Evolutionary conservation across 169 alveolate genomes (phyloP), one percentile per base, ranked within the genome.

Genomic region (Cryptosporidium andersoni): DNA sequence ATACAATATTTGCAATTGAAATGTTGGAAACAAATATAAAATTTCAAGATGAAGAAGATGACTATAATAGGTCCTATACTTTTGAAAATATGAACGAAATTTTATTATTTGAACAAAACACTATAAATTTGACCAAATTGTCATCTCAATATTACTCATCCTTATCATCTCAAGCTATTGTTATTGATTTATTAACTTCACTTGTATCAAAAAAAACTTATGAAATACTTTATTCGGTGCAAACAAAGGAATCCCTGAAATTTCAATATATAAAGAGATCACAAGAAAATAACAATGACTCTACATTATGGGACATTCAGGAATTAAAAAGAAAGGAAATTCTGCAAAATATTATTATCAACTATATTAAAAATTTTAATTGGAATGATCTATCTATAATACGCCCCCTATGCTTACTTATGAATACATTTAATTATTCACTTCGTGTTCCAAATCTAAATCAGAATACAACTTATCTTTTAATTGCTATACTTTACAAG

Each of bases 81-180:
- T 25, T 6, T 3, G 81, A 51, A 40, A 47, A 58, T 47, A 64
- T 8, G 48, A 68, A 74, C 25, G 85, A 74, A 11, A 8, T 34
- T 14, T 25, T 74, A 40, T 51, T 74, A 4, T 25, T 74, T 25
- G 25, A 25, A 25, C 25, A 25, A 25, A 25, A 25, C 25, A 25
- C 25, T 25, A 25, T 25, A 25, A 25, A 25, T 25, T 25, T 25
- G 25, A 25, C 25, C 25, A 25, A 25, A 25, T 25, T 25, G 16
- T 58, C 43, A 58, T 47, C 68, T 3, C 68, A 74, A 49, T 74
- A 58, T 58, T 74, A 74, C 1, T 55, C 55, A 6, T 43, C 55
- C 25, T 58, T 74, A 37, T 74, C 85, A n/a, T 68, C 85, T 12
- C 74, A 74, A 60, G 74, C 60, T 42, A 68, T 74, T 16, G 63